Evolutionary conservation across 495 filamentous ascomycete species (phyloP), one percentile per base, ranked within the genome.

Genomic region (Hypoxylon lienhwacheense): DNA sequence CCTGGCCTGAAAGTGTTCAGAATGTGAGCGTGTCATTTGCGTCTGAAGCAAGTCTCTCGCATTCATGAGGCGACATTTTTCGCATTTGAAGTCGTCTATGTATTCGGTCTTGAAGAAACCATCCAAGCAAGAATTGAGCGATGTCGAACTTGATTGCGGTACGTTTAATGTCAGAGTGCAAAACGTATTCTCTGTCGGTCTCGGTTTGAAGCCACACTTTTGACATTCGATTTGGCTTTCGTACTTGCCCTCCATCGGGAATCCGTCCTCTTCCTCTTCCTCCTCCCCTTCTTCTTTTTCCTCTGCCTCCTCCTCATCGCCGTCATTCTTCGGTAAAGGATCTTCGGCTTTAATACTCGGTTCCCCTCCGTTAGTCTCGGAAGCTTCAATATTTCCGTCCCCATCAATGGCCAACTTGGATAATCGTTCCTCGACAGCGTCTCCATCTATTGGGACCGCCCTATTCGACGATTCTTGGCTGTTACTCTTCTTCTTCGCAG

Each of bases 51-150:
- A 35, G 1, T 56, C 54, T 44, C 65, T 64, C 1, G 91, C 90
- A 70, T 96, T 86, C 35, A 87, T 67, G n/a, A 98, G 77, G 7
- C 89, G 86, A 53, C 93, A 98, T 61, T 83, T 87, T 51, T 97
- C 93, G 68, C 93, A 99, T 37, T 86, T 87, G 72, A 92, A 99
- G 65, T 96, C 93, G 42, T 99, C 95, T 42, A 99, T 96, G 64
- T 89, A 86, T 63, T 99, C 93, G 0, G 86, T 89, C 66, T 96
- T 97, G 55, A 99, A 84, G 68, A 97, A 83, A 12, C 87, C 87
- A 68, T 99, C 93, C 49, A 97, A 91, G 66, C 95, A 97, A 3
- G 71, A 61, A 39, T 68, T 77, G 17, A 82, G 61, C 8, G 73
- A 75, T 10, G 75, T 77, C 5, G 77, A 69, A 14, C 68, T 73